These are phyloP conservation scores for Fusarium humuli DNA, from an alignment of 2,329 filamentous ascomycete species.

Conservation along the genomic window DNA sequence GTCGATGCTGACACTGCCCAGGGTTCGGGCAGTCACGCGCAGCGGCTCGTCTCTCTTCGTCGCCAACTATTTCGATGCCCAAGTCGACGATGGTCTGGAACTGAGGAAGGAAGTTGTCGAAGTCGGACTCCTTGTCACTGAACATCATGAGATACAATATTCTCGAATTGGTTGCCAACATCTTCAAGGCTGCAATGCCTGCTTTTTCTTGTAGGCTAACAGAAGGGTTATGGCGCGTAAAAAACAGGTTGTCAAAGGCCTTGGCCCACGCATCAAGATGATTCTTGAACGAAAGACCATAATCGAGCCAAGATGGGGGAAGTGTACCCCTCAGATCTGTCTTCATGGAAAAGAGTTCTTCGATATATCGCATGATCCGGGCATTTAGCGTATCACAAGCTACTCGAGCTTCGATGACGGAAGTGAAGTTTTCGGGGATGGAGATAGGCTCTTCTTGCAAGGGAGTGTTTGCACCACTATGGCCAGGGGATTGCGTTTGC, in stretches of 20 bases:
- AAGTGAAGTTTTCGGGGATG: constrained; percentile 56
- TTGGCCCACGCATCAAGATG: constrained; percentile 66
- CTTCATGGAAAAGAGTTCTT: constrained; percentile 62
- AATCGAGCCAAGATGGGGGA: constrained; percentile 60
- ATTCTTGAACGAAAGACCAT: constrained; percentile 60
- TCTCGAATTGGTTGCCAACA: constrained; percentile 69
- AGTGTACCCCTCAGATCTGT: constrained; percentile 66
- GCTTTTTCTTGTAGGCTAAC: constrained; percentile 68
- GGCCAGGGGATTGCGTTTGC: constrained; percentile 56
- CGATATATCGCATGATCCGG: constrained; percentile 68
- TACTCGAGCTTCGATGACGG: constrained; percentile 65
- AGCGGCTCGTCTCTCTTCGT: constrained; percentile 65
- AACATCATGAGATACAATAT: constrained; percentile 72
- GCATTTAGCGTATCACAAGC: constrained; percentile 69
- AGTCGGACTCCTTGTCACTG: constrained; percentile 67
- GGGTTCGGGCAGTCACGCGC: constrained; percentile 59
- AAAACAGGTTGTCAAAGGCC: constrained; percentile 68
- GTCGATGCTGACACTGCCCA: constrained; percentile 56
- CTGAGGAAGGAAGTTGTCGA: constrained; percentile 64
- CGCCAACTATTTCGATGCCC: constrained; percentile 69
- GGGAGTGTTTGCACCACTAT: constrained; percentile 56
- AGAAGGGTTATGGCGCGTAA: constrained; percentile 60
- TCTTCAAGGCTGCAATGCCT: constrained; percentile 71
- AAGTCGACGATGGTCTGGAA: constrained; percentile 69
- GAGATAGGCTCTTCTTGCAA: constrained; percentile 46